A percentile compares a stretch with the other conserved stretches of the same genome.
These are phyloP conservation scores for Clonostachys rosea DNA, from an alignment of 2,329 filamentous ascomycete genomes.

Conservation along the genomic window DNA sequence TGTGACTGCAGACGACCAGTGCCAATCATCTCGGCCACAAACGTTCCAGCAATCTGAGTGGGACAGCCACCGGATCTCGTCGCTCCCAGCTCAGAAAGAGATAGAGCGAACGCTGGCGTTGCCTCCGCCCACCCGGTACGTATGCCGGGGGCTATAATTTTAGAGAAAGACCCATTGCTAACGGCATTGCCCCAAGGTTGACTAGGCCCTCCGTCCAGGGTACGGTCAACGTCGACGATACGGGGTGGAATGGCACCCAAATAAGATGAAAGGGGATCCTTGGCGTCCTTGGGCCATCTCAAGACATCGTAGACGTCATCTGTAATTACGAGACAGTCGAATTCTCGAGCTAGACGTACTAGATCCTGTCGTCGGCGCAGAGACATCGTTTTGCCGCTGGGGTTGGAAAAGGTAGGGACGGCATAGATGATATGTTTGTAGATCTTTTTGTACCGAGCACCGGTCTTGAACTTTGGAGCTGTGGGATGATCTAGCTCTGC, in stretches of 20 bases:
- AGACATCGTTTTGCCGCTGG: conserved; percentile 61
- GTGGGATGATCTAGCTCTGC: background rate
- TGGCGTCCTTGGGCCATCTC: conserved; percentile 40
- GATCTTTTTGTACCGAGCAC: conserved; percentile 48
- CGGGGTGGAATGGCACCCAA: conserved; percentile 35
- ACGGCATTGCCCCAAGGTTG: conserved; percentile 58
- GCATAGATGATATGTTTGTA: conserved; percentile 66
- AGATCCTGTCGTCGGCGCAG: conserved; percentile 49
- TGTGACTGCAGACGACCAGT: conserved; percentile 9
- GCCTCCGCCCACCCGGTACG: conserved; percentile 50
- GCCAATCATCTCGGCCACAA: conserved; percentile 10
- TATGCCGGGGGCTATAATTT: conserved; percentile 58
- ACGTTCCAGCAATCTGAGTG: conserved; percentile 3
- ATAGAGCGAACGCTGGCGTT: conserved; percentile 1
- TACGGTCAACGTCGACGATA: conserved; percentile 33
- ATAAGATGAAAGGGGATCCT: background rate
- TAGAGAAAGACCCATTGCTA: conserved; percentile 66
- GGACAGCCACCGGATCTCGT: conserved; percentile 4
- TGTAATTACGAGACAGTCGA: conserved; percentile 59
- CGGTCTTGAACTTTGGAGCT: conserved; percentile 41
- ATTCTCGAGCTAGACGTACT: conserved; percentile 55
- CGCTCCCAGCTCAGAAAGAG: conserved; percentile 1
- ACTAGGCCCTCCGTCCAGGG: conserved; percentile 33
- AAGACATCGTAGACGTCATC: conserved; percentile 73
- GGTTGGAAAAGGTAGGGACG: conserved; percentile 68